Conservation (phyloP, 768 basidiomycete genomes). For the Hysterangium stoloniferum region DNA sequence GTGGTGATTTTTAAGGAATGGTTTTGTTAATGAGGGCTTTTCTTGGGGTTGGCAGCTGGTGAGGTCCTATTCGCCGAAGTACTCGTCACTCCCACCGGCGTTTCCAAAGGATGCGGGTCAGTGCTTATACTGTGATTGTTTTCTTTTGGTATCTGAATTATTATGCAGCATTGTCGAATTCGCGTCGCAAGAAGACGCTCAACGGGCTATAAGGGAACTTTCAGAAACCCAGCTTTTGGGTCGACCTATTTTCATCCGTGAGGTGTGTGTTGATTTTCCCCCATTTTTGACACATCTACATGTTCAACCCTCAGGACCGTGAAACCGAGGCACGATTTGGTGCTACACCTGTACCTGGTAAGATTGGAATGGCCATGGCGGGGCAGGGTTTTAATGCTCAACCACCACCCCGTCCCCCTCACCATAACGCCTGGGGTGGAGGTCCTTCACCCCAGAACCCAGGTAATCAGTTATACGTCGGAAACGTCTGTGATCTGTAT, state of each 20-base stretch:
- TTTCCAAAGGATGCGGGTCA: conserved; percentile 99
- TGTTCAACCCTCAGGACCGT: conserved; percentile 60
- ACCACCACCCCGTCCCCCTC: conserved; percentile 77
- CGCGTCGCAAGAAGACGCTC: conserved; percentile 79
- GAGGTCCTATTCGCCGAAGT: conserved; percentile 99
- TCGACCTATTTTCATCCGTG: conserved; percentile 92
- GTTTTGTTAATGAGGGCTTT: conserved; percentile 78
- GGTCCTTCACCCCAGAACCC: conserved; percentile 39
- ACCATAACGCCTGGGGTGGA: conserved; percentile 53
- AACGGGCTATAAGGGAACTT: conserved; percentile 82
- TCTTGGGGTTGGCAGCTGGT: conserved; percentile 91
- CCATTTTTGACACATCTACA: not conserved
- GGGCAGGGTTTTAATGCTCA: conserved; percentile 76
- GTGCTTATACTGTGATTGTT: conserved; percentile 25
- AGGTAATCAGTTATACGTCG: conserved; percentile 90
- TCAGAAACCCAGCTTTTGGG: conserved; percentile 88
- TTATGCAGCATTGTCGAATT: conserved; percentile 85
- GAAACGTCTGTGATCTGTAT: conserved; percentile 55
- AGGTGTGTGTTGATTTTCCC: conserved; percentile 46
- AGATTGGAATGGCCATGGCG: conserved; percentile 93
- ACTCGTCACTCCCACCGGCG: conserved; percentile 89
- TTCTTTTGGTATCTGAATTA: not conserved
- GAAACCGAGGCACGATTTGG: conserved; percentile 95
- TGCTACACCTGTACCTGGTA: conserved; percentile 89
- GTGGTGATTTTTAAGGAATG: conserved; percentile 49